Conservation (phyloP, 176 grass and related monocot species). For the Echinochloa phyllopogon region DNA sequence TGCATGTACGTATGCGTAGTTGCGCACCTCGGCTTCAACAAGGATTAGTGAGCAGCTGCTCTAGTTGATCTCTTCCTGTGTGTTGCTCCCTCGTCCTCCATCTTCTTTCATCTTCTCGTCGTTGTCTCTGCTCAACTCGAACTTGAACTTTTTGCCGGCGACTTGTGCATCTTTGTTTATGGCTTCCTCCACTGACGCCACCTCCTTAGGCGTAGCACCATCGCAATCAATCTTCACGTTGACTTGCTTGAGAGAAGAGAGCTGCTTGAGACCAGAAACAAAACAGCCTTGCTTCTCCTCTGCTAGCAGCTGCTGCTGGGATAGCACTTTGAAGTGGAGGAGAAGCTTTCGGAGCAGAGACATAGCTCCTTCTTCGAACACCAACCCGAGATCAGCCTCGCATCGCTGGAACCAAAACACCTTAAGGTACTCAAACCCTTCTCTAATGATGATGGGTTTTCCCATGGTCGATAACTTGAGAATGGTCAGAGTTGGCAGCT, state of each 20-base stretch:
- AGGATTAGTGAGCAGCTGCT: too few relatives aligned
- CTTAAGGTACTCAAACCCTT: neutral
- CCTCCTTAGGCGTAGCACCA: neutral
- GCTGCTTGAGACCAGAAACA: neutral
- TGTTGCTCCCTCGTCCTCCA: neutral
- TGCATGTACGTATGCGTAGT: too few relatives aligned
- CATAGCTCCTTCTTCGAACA: neutral
- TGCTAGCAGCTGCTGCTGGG: neutral
- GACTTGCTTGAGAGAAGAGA: neutral
- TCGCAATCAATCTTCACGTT: neutral
- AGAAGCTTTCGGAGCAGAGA: neutral
- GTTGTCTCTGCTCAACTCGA: neutral
- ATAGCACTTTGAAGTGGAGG: neutral
- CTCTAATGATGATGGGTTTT: neutral
- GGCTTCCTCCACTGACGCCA: neutral
- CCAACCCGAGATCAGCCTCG: neutral
- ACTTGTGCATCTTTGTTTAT: neutral
- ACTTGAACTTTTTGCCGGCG: neutral
- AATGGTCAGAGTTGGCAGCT: neutral
- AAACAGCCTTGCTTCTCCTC: neutral
- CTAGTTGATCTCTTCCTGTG: neutral
- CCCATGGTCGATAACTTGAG: neutral
- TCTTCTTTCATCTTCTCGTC: neutral
- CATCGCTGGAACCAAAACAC: neutral
- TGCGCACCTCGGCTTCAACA: too few relatives aligned